These are phyloP conservation scores for Seiridium unicorne DNA, from an alignment of 2,329 filamentous ascomycete genomes.

Conservation along the genomic window DNA sequence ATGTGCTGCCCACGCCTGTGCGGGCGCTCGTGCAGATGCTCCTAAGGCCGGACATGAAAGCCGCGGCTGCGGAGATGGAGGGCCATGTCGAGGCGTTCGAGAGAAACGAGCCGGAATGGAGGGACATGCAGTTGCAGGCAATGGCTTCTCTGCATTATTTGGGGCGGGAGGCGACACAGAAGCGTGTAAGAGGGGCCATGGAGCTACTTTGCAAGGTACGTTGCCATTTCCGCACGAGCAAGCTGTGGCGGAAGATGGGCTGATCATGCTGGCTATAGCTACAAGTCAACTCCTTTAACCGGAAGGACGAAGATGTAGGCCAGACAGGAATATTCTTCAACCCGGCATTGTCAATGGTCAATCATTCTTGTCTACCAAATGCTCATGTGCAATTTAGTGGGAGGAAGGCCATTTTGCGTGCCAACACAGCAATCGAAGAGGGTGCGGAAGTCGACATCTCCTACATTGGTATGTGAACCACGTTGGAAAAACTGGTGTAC, in stretches of 20 bases:
- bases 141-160: constrained; percentile 48
- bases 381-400: constrained; percentile 56
- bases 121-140: constrained; percentile 48
- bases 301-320: constrained; percentile 50
- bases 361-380: constrained; percentile 63
- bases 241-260: background rate
- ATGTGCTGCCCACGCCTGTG: constrained; percentile 51
- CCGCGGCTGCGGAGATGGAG: constrained; percentile 39
- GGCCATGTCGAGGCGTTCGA: constrained; percentile 41
- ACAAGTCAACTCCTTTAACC: constrained; percentile 61
- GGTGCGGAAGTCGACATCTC: constrained; percentile 61
- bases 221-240: background rate
- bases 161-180: constrained; percentile 31
- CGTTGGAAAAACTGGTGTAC: background rate
- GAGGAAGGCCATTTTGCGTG: constrained; percentile 48
- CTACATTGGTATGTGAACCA: constrained; percentile 51
- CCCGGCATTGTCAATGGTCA: constrained; percentile 55
- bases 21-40: constrained; percentile 53
- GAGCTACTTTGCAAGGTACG: constrained; percentile 54
- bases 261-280: constrained; percentile 36
- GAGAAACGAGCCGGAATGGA: constrained; percentile 29
- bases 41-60: constrained; percentile 31
- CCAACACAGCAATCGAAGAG: constrained; percentile 44
- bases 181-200: constrained; percentile 36
- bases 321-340: constrained; percentile 57